A percentile compares a stretch with the other conserved stretches of the same genome.
phyloP scores from a whole-genome alignment of 2,329 filamentous ascomycete genomes.

The Phialophora expanda region DNA sequence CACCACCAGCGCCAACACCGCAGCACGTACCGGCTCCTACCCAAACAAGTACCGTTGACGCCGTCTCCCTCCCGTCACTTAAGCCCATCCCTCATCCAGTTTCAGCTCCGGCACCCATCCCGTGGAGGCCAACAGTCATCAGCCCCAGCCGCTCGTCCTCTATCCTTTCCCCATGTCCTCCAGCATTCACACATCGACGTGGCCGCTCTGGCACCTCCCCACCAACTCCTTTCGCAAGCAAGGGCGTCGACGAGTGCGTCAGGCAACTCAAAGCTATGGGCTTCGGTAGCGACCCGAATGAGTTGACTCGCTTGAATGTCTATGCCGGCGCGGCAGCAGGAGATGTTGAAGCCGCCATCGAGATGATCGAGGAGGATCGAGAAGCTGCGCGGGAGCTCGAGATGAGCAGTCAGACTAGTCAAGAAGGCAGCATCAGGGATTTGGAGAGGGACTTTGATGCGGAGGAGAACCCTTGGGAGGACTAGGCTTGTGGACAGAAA shows the following conservation, averaged over 20 bases:
- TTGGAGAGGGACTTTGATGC: constrained; percentile 10
- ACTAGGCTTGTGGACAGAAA: neutral
- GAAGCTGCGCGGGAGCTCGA: constrained; percentile 39
- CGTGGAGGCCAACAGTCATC: neutral
- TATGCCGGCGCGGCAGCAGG: constrained; percentile 54
- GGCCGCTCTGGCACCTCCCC: constrained; percentile 15
- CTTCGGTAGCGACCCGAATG: constrained; percentile 48
- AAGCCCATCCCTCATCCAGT: neutral
- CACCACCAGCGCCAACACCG: neutral
- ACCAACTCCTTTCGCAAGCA: constrained; percentile 19
- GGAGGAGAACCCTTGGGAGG: constrained; percentile 14
- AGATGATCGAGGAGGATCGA: constrained; percentile 58
- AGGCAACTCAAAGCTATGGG: constrained; percentile 49
- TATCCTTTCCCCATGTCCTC: constrained; percentile 11
- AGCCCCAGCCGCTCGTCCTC: constrained; percentile 1
- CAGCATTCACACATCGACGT: constrained; percentile 8
- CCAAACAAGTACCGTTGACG: neutral
- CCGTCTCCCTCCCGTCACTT: neutral
- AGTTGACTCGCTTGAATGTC: constrained; percentile 48
- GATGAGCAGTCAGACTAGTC: constrained; percentile 2
- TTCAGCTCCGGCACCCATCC: neutral
- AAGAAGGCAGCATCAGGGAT: neutral
- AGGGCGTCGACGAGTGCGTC: constrained; percentile 45
- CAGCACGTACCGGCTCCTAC: neutral
- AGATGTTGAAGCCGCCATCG: constrained; percentile 53